Base-by-base conservation (phyloP, 73 alveolate species). In the Blepharisma stoltei region DNA sequence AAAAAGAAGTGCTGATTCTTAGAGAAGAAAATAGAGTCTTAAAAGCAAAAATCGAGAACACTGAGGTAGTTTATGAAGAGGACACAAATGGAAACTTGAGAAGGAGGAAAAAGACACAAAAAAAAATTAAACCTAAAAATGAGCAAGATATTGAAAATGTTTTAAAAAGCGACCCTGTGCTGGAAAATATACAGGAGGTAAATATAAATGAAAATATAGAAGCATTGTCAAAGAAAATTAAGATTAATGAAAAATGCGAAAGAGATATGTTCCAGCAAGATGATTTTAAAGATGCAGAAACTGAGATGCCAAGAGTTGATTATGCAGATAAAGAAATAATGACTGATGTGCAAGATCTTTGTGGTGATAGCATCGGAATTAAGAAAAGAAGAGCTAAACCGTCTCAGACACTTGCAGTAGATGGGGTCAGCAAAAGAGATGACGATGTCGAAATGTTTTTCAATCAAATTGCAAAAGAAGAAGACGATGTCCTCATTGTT, bases 281-380 rank as follows among this genome's bases (percentile, higher is more conserved):
- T 5, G 73, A 60, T 25, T 60, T 20, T 25, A n/a, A 60, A 60
- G 73, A 60, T 60, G 18, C 18, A 11, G 73, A 38, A 25, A 60
- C 73, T 60, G 73, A 60, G 14, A 38, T 38, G 18, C 11, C 23
- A 38, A 5, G 0, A 25, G 45, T 60, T 9, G 14, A 1, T 14
- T 8, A 20, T 14, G 14, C 11, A 20, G 49, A 60, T 25, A 18
- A n/a, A 60, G 73, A 60, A 18, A 5, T 60, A 14, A n/a, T 14
- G 23, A 60, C 73, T 14, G 14, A n/a, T 9, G 46, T 25, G 11
- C 46, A 60, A 5, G 73, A 60, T 25, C 73, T 60, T 0, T 60
- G 73, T 60, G 73, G 73, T 20, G 73, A 60, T 14, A 60, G 48
- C 23, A 25, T 60, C 5, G 73, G 73, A 38, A 38, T 60, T 14